A percentile compares a stretch with the other conserved stretches of the same genome.
phyloP scores from a whole-genome alignment of 106 monocot species.

The Ottelia alismoides region DNA sequence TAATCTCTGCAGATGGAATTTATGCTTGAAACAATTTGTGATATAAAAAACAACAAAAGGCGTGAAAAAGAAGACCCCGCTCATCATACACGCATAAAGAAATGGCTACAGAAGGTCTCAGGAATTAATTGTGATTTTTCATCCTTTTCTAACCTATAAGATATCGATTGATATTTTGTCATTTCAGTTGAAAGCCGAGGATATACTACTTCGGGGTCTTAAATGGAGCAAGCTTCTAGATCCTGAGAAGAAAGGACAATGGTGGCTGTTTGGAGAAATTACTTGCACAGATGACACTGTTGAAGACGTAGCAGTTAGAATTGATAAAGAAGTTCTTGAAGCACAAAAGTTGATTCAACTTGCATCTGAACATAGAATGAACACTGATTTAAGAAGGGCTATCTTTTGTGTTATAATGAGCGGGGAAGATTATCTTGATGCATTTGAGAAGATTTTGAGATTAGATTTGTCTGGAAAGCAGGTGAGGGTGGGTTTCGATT shows the following conservation, averaged over 20 bases:
- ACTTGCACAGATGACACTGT: conserved; percentile 21
- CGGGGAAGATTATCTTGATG: conserved; percentile 89
- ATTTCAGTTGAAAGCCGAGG: conserved; percentile 64
- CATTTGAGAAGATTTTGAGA: conserved; percentile 89
- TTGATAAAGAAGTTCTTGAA: conserved; percentile 51
- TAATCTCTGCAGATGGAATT: conserved; percentile 77
- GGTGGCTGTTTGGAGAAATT: conserved; percentile 79
- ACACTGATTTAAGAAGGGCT: conserved; percentile 78
- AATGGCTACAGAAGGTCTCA: conserved; percentile 93
- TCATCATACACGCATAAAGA: conserved; percentile 69
- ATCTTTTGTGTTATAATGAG: conserved; percentile 96
- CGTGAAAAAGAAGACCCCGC: conserved; percentile 64
- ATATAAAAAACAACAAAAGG: conserved; percentile 95
- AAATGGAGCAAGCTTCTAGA: conserved; percentile 83
- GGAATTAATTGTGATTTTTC: not conserved
- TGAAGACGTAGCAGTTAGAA: conserved; percentile 43
- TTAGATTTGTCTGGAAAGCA: conserved; percentile 83
- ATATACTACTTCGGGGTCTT: conserved; percentile 62
- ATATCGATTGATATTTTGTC: not conserved
- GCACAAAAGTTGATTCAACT: conserved; percentile 74
- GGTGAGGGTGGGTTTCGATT: no score
- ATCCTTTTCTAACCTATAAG: not conserved
- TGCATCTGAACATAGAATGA: conserved; percentile 85
- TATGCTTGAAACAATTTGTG: conserved; percentile 93
- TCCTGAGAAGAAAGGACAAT: conserved; percentile 91